Base-by-base conservation (phyloP, 2,329 filamentous ascomycete species). In the Sphaerulina vaccinii region DNA sequence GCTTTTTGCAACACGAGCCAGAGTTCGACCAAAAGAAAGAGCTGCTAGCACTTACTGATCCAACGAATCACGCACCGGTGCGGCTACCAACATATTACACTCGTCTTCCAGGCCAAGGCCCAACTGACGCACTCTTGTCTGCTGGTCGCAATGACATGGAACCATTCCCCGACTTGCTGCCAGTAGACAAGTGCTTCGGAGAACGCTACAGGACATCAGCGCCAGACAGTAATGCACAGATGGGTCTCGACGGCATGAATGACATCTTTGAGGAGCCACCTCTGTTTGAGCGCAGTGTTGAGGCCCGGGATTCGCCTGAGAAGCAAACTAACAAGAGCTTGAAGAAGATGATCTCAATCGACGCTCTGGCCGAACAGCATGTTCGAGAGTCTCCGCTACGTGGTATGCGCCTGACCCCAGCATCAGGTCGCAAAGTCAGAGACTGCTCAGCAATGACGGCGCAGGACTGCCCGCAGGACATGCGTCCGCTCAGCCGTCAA, bases 271-370 rank as follows among this genome's bases (percentile, higher is more conserved):
- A 55, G 22, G 48, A 55, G 15, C 54, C 40, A 24, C 56, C 57
- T 36, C 43, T 61, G 2, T 65, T 65, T 38, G 63, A 66, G 42
- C 54, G 62, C 13, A 60, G 59, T 37, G 62, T 64, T n/a, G 59
- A 62, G 41, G 51, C 52, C 38, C 46, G 43, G 19, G 44, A 56
- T 16, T 40, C 44, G 22, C 45, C 51, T 3, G 41, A 57, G 24
- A 54, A 57, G 27, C 60, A 56, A 29, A 47, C 53, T 10, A 51
- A 54, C 32, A 55, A 52, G 22, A 57, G 35, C 10, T 38, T 63
- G 16, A 60, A 60, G 39, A 53, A 57, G 19, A 63, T 65, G 55
- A 41, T 54, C 10, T 66, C 63, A 3, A 52, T 66, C 4, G 61
- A 65, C 39, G 64, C 62, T 13, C 44, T 66, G 49, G 59, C 64